Evolutionary conservation across 2,329 filamentous ascomycete genomes (phyloP).

Genomic region (Salinomyces thailandicus): DNA sequence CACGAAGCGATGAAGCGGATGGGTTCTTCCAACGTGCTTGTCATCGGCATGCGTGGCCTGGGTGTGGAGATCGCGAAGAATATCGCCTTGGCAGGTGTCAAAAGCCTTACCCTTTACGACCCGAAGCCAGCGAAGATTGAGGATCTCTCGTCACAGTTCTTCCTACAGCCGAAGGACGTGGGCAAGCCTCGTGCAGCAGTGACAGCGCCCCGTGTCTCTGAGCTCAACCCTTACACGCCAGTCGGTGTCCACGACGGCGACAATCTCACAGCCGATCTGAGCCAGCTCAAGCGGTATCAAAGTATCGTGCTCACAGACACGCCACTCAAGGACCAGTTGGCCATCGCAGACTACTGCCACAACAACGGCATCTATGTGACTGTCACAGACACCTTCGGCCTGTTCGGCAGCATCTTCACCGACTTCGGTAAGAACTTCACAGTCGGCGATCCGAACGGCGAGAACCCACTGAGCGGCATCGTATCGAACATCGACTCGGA

Average conservation of each 20-base stretch:
- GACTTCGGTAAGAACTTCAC: slow-evolving; percentile 95
- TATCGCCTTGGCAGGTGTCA: slow-evolving; percentile 93
- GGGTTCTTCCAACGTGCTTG: slow-evolving; percentile 86
- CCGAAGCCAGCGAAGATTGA: slow-evolving; percentile 72
- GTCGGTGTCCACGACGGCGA: slow-evolving; percentile 58
- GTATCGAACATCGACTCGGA: slow-evolving; percentile 82
- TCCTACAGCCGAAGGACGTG: slow-evolving; percentile 76
- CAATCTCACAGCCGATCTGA: slow-evolving; percentile 64
- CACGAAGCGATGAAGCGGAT: slow-evolving; percentile 95
- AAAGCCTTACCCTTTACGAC: slow-evolving; percentile 89
- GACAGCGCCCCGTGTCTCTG: slow-evolving; percentile 79
- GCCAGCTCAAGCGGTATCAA: slow-evolving; percentile 81
- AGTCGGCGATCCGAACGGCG: slow-evolving; percentile 79
- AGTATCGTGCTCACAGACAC: slow-evolving; percentile 84
- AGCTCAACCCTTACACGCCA: slow-evolving; percentile 93
- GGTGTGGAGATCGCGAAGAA: slow-evolving; percentile 99
- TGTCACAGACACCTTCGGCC: slow-evolving; percentile 76
- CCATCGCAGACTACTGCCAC: slow-evolving; percentile 88
- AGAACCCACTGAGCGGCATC: slow-evolving; percentile 78
- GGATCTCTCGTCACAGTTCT: slow-evolving; percentile 95
- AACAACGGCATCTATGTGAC: slow-evolving; percentile 85
- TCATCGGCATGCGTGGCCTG: slow-evolving; percentile 84
- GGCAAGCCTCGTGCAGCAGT: slow-evolving; percentile 83
- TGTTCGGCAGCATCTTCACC: slow-evolving; percentile 93
- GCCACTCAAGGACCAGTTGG: slow-evolving; percentile 66